Percentiles rank a stretch among this genome's conserved stretches.
phyloP scores from a whole-genome alignment of 139 green algal genomes.

The Choricystis sp. region DNA sequence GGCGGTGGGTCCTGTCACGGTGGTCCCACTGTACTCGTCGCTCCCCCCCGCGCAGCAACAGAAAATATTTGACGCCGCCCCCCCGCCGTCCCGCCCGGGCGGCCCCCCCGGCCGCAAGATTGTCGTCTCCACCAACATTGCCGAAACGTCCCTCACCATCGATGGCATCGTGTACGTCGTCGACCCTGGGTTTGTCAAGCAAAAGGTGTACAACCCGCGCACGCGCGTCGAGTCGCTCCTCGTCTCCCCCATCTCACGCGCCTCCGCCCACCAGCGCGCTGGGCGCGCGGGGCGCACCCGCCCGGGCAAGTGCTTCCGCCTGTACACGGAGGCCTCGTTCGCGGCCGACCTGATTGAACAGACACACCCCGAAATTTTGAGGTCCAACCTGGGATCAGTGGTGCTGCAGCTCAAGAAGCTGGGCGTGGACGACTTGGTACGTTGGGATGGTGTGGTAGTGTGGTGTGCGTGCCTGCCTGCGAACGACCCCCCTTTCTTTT shows the following conservation, averaged over 20 bases:
- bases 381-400: constrained; percentile 90
- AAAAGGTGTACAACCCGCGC: constrained; percentile 97
- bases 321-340: constrained; percentile 94
- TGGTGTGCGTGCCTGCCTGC: neutral
- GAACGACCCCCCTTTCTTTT: neutral
- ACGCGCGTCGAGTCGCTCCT: constrained; percentile 92
- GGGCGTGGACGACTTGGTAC: constrained; percentile 95
- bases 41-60: constrained; percentile 92
- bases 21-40: constrained; percentile 93
- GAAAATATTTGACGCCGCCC: constrained; percentile 83
- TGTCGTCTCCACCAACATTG: constrained; percentile 97
- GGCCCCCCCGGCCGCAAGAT: constrained; percentile 84
- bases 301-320: constrained; percentile 96
- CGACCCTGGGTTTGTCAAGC: constrained; percentile 90
- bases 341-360: constrained; percentile 96
- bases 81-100: constrained; percentile 29
- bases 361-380: constrained; percentile 98
- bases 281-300: constrained; percentile 88
- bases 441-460: neutral
- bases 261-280: constrained; percentile 84
- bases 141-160: constrained; percentile 97
- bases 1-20: constrained; percentile 72
- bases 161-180: constrained; percentile 99
- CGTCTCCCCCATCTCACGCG: constrained; percentile 92
- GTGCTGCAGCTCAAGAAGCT: constrained; percentile 99